phyloP scores from a whole-genome alignment of 345 rosid genomes.

The Microcos paniculata region DNA sequence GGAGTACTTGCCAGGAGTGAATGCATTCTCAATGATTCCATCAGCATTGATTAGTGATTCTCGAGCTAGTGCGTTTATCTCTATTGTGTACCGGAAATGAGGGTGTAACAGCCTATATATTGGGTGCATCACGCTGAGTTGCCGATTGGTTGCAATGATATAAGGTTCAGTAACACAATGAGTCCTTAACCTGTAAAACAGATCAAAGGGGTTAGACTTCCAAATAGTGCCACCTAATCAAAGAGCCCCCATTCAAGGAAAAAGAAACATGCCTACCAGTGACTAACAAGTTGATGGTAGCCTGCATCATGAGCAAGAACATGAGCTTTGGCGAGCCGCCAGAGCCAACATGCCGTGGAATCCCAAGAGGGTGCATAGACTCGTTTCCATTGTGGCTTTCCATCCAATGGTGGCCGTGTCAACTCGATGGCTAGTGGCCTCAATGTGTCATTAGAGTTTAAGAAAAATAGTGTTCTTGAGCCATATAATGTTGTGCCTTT shows the following conservation, averaged over 20 bases:
- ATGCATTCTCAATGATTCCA: conserved; percentile 52
- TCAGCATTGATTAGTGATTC: conserved; percentile 44
- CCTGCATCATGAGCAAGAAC: conserved; percentile 58
- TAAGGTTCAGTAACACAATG: conserved; percentile 54
- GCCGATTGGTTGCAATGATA: conserved; percentile 53
- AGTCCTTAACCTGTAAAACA: conserved; percentile 49
- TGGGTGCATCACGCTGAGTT: conserved; percentile 65
- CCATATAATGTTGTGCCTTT: conserved; percentile 50
- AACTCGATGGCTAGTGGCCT: conserved; percentile 56
- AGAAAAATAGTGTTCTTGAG: conserved; percentile 53
- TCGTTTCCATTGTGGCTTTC: conserved; percentile 58
- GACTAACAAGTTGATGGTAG: conserved; percentile 54
- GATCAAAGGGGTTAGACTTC: neutral
- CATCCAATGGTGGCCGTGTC: conserved; percentile 42
- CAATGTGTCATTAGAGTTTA: conserved; percentile 38
- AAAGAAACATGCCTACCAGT: conserved; percentile 13
- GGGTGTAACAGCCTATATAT: conserved; percentile 50
- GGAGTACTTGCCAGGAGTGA: conserved; percentile 46
- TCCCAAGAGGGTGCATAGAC: conserved; percentile 33
- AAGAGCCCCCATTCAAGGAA: neutral
- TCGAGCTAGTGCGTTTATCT: conserved; percentile 61
- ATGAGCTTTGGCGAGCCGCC: conserved; percentile 64
- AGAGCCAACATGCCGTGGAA: conserved; percentile 48
- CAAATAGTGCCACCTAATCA: neutral
- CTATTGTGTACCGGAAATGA: conserved; percentile 63